A percentile compares a stretch with the other conserved stretches of the same genome.
phyloP scores from a whole-genome alignment of 306 rosid genomes.

The Hippophae gyantsensis region DNA sequence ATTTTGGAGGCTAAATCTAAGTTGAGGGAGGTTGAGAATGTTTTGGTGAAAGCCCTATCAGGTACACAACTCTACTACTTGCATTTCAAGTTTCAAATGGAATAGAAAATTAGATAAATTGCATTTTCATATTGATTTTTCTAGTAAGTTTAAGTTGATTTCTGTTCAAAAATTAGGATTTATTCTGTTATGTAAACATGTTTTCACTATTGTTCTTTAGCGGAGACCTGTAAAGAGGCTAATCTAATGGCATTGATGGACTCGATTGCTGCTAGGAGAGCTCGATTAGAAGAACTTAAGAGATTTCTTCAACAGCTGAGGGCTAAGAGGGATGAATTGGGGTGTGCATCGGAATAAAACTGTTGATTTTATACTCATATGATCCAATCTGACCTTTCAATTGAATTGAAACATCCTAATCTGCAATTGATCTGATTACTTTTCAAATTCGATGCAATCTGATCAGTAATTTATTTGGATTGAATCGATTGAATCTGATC shows the following conservation, averaged over 20 bases:
- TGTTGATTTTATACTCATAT: too few species aligned
- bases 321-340: constrained; percentile 35
- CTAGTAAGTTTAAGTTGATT: neutral
- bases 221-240: constrained; percentile 73
- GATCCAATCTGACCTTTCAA: too few species aligned
- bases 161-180: neutral
- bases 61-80: constrained; percentile 28
- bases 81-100: neutral
- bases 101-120: neutral
- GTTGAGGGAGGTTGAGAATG: constrained; percentile 70
- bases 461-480: too few species aligned
- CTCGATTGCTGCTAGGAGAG: constrained; percentile 46
- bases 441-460: too few species aligned
- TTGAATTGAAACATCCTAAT: too few species aligned
- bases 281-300: constrained; percentile 43
- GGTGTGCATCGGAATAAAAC: too few species aligned
- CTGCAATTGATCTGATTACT: too few species aligned
- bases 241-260: constrained; percentile 59
- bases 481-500: too few species aligned
- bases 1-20: constrained; percentile 40
- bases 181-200: neutral
- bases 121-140: neutral
- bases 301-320: constrained; percentile 34
- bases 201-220: constrained; percentile 28
- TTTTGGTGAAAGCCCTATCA: constrained; percentile 70